Percentiles rank a stretch among this genome's conserved stretches.
phyloP scores from a whole-genome alignment of 352 stramenopile genomes.

The Proteromonas lacertae region DNA sequence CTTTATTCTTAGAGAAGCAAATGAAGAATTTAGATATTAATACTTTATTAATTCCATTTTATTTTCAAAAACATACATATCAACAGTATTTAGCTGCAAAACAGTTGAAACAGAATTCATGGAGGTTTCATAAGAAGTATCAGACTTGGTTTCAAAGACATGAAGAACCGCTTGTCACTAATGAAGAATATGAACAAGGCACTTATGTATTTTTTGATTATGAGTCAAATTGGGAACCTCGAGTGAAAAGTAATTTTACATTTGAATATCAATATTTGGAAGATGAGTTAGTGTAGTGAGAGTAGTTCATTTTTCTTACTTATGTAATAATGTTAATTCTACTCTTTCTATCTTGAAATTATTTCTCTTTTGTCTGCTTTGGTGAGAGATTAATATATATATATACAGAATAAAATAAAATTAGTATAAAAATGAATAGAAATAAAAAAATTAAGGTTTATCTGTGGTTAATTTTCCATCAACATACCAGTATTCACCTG shows the following conservation, averaged over 20 bases:
- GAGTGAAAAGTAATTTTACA: conserved; percentile 93
- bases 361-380: too few species aligned
- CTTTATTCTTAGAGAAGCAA: conserved; percentile 50
- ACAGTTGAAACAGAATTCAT: conserved; percentile 88
- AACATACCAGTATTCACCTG: too few species aligned
- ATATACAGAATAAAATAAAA: too few species aligned
- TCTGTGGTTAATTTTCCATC: too few species aligned
- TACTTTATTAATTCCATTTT: conserved; percentile 98
- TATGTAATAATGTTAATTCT: too few species aligned
- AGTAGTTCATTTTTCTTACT: too few species aligned
- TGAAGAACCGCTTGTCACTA: conserved; percentile 69
- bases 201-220: conserved; percentile 99
- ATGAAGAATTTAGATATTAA: conserved; percentile 91
- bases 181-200: conserved; percentile 91
- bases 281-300: too few species aligned
- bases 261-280: conserved; percentile 93
- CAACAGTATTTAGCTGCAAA: conserved; percentile 87
- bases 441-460: too few species aligned
- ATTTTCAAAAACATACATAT: conserved; percentile 89
- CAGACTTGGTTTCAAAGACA: conserved; percentile 97
- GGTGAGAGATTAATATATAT: too few species aligned
- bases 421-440: too few species aligned
- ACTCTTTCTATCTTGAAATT: too few species aligned
- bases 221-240: conserved; percentile 67
- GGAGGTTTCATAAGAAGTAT: conserved; percentile 99